Evolutionary conservation across 1,284 basidiomycete species (phyloP).

Genomic region (Paramarasmius palmivorus): DNA sequence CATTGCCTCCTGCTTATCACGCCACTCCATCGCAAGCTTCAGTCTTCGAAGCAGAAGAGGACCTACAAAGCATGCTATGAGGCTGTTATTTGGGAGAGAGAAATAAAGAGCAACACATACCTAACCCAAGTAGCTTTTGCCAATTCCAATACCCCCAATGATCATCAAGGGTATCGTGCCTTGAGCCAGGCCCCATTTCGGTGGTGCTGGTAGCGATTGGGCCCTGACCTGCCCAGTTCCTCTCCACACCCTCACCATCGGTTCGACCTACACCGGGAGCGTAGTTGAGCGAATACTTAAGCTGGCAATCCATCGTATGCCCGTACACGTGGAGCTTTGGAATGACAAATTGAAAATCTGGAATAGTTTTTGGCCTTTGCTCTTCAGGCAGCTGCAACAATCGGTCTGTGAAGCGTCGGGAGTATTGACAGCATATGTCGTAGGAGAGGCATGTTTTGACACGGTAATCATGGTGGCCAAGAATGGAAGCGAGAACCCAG

Average conservation of each 20-base stretch:
- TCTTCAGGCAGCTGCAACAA: conserved; percentile 13
- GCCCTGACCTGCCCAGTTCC: conserved; percentile 12
- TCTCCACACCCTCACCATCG: conserved; percentile 30
- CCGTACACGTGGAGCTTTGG: conserved; percentile 28
- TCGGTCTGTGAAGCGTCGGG: conserved; percentile 15
- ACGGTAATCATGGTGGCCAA: background rate
- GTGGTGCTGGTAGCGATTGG: conserved; percentile 19
- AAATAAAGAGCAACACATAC: too few species aligned
- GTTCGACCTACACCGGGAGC: conserved; percentile 19
- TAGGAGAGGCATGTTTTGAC: conserved; percentile 19
- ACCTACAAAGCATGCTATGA: background rate
- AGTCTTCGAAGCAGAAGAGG: background rate
- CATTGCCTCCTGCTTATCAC: too few species aligned
- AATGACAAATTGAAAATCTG: conserved; percentile 9
- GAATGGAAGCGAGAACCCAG: conserved; percentile 19
- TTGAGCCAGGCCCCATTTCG: conserved; percentile 27
- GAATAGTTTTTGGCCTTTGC: conserved; percentile 4
- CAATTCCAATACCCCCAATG: conserved; percentile 30
- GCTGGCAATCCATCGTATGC: conserved; percentile 23
- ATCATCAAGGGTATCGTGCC: conserved; percentile 28
- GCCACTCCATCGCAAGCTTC: background rate
- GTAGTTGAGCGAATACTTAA: conserved; percentile 25
- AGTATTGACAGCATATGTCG: conserved; percentile 25
- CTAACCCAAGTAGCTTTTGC: conserved; percentile 20
- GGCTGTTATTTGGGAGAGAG: too few species aligned